Evolutionary conservation across 2,329 filamentous ascomycete species (phyloP), one percentile per base, ranked within the genome.

Genomic region (Alternaria sp.): DNA sequence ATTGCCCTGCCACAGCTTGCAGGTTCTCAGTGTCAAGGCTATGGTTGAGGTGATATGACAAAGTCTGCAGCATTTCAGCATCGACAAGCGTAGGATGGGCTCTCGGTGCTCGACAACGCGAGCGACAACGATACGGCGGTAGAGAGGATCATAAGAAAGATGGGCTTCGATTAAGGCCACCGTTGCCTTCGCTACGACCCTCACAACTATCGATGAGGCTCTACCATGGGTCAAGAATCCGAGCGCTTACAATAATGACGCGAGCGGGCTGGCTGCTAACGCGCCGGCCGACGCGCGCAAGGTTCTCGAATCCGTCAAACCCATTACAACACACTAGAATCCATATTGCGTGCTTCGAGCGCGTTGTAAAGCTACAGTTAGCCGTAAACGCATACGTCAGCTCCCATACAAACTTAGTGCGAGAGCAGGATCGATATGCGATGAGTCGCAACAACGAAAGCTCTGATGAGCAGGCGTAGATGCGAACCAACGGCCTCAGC

Each of bases 1-100:
- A 59, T 62, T 28, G 59, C 59, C n/a, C 38, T 62, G 38, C 54
- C 54, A 1, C 36, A 62, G 16, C 36, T 62, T 5, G 41, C 18
- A 25, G 54, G 59, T 34, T 34, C 55, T 8, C 44, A 62, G 25
- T 44, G 28, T 49, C 16, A 30, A 62, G 43, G 41, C 27, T 20
- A 58, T 62, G 4, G 59, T 43, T 45, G 34, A 54, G 10, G 32
- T 50, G 11, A 36, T 62, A n/a, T 4, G 6, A 3, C 20, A 32
- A 44, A 58, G 12, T 3, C 43, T 62, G 34, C 20, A 34, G 30
- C 5, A 40, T 18, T 49, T 49, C 25, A n/a, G 25, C 8, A 51
- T 60, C 20, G 41, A 34, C 18, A 11, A 20, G 25, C 25, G 25
- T 25, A 25, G 25, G 6, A 7, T 43, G n/a, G 16, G 40, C 2